phyloP scores from a whole-genome alignment of 805 yeast species.

The Starmerella geochares region DNA sequence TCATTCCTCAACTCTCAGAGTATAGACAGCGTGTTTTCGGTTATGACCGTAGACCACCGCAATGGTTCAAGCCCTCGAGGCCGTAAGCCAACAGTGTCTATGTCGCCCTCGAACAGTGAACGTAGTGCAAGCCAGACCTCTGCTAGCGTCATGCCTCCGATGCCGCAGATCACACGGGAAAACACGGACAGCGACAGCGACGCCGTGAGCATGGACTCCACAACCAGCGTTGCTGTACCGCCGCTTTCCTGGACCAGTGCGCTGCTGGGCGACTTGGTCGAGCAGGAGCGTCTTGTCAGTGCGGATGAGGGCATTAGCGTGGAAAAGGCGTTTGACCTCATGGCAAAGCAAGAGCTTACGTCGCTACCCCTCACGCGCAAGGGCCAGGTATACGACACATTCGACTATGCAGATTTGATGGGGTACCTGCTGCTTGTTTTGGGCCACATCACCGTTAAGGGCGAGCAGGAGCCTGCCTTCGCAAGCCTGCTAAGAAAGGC shows the following conservation, averaged over 20 bases:
- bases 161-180: neutral
- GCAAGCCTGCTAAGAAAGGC: constrained; percentile 46
- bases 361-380: constrained; percentile 58
- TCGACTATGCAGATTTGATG: constrained; percentile 85
- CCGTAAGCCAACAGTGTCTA: neutral
- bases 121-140: neutral
- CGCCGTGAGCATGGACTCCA: constrained; percentile 20
- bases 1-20: neutral
- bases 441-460: constrained; percentile 45
- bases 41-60: neutral
- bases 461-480: constrained; percentile 32
- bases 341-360: constrained; percentile 63
- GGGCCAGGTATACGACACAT: constrained; percentile 41
- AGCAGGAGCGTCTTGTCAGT: constrained; percentile 62
- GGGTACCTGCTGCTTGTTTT: constrained; percentile 75
- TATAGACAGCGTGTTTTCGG: neutral
- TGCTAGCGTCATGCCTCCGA: neutral
- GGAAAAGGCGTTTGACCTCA: constrained; percentile 76
- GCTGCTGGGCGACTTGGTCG: constrained; percentile 61
- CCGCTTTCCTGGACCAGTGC: constrained; percentile 31
- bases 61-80: constrained; percentile 4
- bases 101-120: neutral
- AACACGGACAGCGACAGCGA: constrained; percentile 22
- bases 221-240: constrained; percentile 4
- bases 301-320: constrained; percentile 62